Evolutionary conservation across 495 filamentous ascomycete species (phyloP).

Genomic region (Chaetomium cochliodes): DNA sequence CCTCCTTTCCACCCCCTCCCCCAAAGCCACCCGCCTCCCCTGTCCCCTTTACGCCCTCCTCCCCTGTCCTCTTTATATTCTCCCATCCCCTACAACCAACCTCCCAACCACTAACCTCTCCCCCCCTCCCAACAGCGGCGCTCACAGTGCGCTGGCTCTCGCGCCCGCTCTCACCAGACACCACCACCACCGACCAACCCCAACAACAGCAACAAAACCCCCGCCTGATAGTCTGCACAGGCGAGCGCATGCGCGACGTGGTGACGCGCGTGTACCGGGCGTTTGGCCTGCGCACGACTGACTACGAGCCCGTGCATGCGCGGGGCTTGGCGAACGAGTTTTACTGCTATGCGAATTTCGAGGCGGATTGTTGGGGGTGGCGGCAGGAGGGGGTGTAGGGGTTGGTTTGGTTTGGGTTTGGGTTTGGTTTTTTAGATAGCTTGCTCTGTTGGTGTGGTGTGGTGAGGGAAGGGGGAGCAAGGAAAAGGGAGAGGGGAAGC

Average conservation of each 20-base stretch:
- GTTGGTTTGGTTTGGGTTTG: no score
- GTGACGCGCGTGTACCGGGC: slow-evolving; percentile 52
- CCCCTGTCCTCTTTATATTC: no score
- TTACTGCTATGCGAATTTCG: slow-evolving; percentile 72
- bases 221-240: slow-evolving; percentile 65
- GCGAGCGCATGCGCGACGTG: slow-evolving; percentile 62
- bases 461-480: no score
- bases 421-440: no score
- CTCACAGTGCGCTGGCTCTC: slow-evolving; percentile 70
- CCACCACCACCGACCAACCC: background rate
- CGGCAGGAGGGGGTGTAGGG: slow-evolving; percentile 25
- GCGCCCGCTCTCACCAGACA: slow-evolving; percentile 30
- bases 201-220: slow-evolving; percentile 6
- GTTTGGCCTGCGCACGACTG: slow-evolving; percentile 54
- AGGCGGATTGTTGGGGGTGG: slow-evolving; percentile 52
- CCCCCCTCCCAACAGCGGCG: slow-evolving; percentile 49
- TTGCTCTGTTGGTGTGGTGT: no score
- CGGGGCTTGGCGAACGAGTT: slow-evolving; percentile 76
- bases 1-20: slow-evolving; percentile 4
- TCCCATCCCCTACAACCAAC: background rate
- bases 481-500: no score
- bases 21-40: no score
- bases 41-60: no score
- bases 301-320: slow-evolving; percentile 61
- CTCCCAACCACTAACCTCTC: background rate